Evolutionary conservation across 1,284 basidiomycete genomes (phyloP).

Genomic region (Takashimella tepidaria): DNA sequence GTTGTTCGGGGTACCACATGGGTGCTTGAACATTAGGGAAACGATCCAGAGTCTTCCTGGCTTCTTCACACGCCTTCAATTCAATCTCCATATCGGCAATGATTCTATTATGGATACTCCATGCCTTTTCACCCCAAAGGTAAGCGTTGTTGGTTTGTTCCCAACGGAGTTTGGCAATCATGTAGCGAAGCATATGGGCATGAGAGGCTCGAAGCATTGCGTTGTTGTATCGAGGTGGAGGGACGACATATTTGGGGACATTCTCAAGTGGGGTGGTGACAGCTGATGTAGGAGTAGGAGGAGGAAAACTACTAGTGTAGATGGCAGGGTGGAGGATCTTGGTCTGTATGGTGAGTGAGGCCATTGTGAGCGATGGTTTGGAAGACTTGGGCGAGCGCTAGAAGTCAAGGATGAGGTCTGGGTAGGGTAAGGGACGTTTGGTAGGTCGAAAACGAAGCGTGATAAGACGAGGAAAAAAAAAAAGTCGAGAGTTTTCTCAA

Average conservation of each 20-base stretch:
- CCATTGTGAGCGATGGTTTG: too few relatives aligned
- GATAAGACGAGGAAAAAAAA: too few relatives aligned
- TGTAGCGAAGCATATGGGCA: slow-evolving; percentile 23
- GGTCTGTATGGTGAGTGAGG: not conserved
- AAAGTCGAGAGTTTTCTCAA: too few relatives aligned
- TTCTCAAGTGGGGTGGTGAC: not conserved
- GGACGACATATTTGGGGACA: not conserved
- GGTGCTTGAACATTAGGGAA: slow-evolving; percentile 26
- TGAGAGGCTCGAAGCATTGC: slow-evolving; percentile 28
- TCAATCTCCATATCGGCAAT: slow-evolving; percentile 32
- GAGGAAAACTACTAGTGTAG: not conserved
- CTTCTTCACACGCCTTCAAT: slow-evolving; percentile 22
- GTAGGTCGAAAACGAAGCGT: too few relatives aligned
- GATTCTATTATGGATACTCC: slow-evolving; percentile 23
- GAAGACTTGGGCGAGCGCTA: too few relatives aligned
- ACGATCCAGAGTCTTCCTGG: slow-evolving; percentile 26
- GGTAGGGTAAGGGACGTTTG: too few relatives aligned
- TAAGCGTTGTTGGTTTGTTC: slow-evolving; percentile 32
- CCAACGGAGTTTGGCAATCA: slow-evolving; percentile 32
- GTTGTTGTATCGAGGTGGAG: slow-evolving; percentile 4
- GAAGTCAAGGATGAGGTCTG: too few relatives aligned
- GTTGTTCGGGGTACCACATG: slow-evolving; percentile 19
- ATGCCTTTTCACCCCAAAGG: slow-evolving; percentile 26
- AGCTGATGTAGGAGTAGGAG: not conserved
- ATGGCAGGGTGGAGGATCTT: not conserved